These are phyloP conservation scores for Pseudogymnoascus destructans DNA, from an alignment of 2,329 filamentous ascomycete genomes.

Conservation along the genomic window DNA sequence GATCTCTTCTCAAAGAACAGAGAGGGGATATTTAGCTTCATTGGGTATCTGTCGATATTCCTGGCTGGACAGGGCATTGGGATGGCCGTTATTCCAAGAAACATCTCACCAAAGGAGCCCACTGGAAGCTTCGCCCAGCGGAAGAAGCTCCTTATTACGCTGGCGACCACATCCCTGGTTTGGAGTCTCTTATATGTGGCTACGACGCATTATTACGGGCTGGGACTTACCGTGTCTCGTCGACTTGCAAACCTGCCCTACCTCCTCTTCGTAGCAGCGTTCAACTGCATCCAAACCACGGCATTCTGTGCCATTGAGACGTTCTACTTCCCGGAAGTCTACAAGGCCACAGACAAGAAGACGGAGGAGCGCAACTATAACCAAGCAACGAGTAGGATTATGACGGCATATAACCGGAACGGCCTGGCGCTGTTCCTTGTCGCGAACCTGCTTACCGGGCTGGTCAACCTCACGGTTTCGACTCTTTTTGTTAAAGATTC, in stretches of 20 bases:
- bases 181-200: conserved; percentile 62
- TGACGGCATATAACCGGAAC: conserved; percentile 78
- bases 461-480: conserved; percentile 75
- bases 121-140: conserved; percentile 34
- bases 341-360: conserved; percentile 41
- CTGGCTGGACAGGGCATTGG: conserved; percentile 77
- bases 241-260: conserved; percentile 89
- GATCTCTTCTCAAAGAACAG: conserved; percentile 79
- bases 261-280: conserved; percentile 81
- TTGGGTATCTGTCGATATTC: conserved; percentile 91
- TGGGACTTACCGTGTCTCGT: conserved; percentile 67
- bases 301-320: conserved; percentile 68
- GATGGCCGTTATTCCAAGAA: conserved; percentile 60
- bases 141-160: conserved; percentile 45
- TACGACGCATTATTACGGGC: conserved; percentile 58
- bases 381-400: conserved; percentile 64
- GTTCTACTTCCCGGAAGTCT: conserved; percentile 60
- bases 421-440: conserved; percentile 73
- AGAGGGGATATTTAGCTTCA: conserved; percentile 89
- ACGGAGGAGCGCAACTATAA: conserved; percentile 51
- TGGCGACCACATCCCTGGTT: conserved; percentile 49
- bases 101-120: conserved; percentile 31
- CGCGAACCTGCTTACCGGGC: conserved; percentile 78
- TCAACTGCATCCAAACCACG: conserved; percentile 74
- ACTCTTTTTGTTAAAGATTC: conserved; percentile 59